Evolutionary conservation across 345 rosid genomes (phyloP), one percentile per base, ranked within the genome.

Genomic region (Toxicodendron radicans): DNA sequence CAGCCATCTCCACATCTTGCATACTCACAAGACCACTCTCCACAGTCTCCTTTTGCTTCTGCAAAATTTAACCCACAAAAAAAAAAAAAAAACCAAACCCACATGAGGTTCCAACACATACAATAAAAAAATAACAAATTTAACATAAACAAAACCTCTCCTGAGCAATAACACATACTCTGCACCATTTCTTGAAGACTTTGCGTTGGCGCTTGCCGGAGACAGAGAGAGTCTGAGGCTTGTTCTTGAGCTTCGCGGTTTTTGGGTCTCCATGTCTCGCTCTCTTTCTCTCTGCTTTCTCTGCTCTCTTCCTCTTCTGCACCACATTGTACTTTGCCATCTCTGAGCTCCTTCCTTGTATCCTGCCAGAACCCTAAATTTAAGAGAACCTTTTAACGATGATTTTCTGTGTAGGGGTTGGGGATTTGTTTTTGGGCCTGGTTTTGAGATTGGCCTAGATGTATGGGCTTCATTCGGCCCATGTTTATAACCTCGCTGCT

Each of bases 241-340:
- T 89, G 58, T 46, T 73, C 80, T 85, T 89, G 64, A 90, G 82
- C 83, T 89, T 92, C 49, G 78, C 79, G 13, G 90, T 88, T 16
- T 68, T 20, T 14, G 95, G 91, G 69, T 94, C 93, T 2, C 98
- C 98, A 51, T 85, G 92, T 16, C 74, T 66, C 1, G 81, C 82
- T 78, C 98, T 85, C 78, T 88, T 94, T 70, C 81, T 84, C 45
- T 79, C 75, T 7, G 88, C 86, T 73, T 82, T 84, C 14, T 73
- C 78, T 24, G 85, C 96, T 82, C 93, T 88, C 83, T 84, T 94
- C 80, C 49, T 69, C 87, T 88, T 92, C 87, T 82, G 90, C 75
- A 90, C 87, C 56, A 79, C 96, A 77, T 92, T 94, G 87, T 85
- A 94, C 52, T 94, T 90, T 32, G 97, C 97, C 98, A 94, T 94